Percentiles rank a stretch among this genome's conserved stretches.
Conservation (phyloP, 495 filamentous ascomycete genomes). For the Tricharina praecox region DNA sequence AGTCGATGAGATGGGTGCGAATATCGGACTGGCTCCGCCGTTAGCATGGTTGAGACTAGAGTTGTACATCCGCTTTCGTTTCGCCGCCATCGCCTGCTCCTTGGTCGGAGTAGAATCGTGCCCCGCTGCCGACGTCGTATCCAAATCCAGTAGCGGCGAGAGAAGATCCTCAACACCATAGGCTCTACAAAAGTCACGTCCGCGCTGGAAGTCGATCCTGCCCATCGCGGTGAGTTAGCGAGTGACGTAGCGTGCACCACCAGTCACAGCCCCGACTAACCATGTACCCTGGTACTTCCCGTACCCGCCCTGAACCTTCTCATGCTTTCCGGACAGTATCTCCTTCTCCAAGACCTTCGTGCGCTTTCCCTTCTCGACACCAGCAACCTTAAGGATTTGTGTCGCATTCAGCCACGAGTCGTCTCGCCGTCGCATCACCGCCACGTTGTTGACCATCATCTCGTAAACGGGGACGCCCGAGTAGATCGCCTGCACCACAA, state of each 20-base stretch:
- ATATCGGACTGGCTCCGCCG: slow-evolving; percentile 66
- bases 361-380: slow-evolving; percentile 87
- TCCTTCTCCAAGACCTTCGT: slow-evolving; percentile 97
- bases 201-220: slow-evolving; percentile 66
- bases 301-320: slow-evolving; percentile 96
- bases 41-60: slow-evolving; percentile 46
- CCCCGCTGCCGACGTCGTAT: slow-evolving; percentile 31
- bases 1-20: slow-evolving; percentile 86
- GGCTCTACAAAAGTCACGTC: slow-evolving; percentile 78
- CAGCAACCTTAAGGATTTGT: slow-evolving; percentile 88
- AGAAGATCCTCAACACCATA: slow-evolving; percentile 85
- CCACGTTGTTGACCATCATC: slow-evolving; percentile 82
- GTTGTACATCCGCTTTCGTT: slow-evolving; percentile 80
- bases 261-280: slow-evolving; percentile 29
- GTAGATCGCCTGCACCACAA: slow-evolving; percentile 90
- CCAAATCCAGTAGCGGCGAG: slow-evolving; percentile 46
- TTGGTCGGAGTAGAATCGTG: slow-evolving; percentile 85
- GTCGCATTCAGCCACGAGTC: slow-evolving; percentile 93
- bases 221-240: too few species aligned
- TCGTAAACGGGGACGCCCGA: slow-evolving; percentile 92
- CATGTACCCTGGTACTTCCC: slow-evolving; percentile 98
- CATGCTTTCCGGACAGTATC: slow-evolving; percentile 85
- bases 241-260: slow-evolving; percentile 1
- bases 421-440: slow-evolving; percentile 81
- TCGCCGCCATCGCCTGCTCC: slow-evolving; percentile 96